Evolutionary conservation across 805 yeast genomes (phyloP), one percentile per base, ranked within the genome.

Genomic region (Kluyveromyces wickerhamii): DNA sequence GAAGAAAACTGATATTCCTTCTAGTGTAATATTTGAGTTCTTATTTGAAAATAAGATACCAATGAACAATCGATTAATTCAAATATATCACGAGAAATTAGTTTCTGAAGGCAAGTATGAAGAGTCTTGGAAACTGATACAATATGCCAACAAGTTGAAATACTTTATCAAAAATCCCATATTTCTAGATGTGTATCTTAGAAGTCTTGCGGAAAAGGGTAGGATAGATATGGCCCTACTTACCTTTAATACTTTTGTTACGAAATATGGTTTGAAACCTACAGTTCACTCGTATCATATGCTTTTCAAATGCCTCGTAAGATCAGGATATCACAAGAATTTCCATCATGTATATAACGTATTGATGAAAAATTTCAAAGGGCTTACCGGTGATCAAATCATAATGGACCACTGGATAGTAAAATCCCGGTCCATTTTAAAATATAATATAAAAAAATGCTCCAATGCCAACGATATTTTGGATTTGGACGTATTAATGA

Each of bases 221-320:
- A 49, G 65, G 35, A 42, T 62, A 2, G 70, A 66, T 42, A 36
- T 65, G 24, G 45, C 59, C 0, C 23, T 61, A 7, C 49, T 60
- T 15, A 50, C 56, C 1, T 45, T 59, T 20, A 59, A 63, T 31
- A 54, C 60, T 2, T 61, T 62, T 29, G 34, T 36, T 3, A 25
- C 41, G 7, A 40, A 43, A 18, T 56, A 46, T 26, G 36, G 43
- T 8, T 43, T 65, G 4, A 32, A 31, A 12, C 65, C 70, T 4
- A 49, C 59, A 29, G 33, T 40, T 7, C 52, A 51, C 1, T 46
- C 56, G 1, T 65, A 63, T 29, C 56, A 55, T 16, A 40, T 57
- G 24, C 41, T 66, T 4, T 55, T 63, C 47, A 62, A 59, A 38
- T 35, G 59, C 5, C 35, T 62, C 3, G 57, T 60, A 2, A 55